These are phyloP conservation scores for Otatea glauca DNA, from an alignment of 176 grass and related monocot genomes.

Conservation along the genomic window DNA sequence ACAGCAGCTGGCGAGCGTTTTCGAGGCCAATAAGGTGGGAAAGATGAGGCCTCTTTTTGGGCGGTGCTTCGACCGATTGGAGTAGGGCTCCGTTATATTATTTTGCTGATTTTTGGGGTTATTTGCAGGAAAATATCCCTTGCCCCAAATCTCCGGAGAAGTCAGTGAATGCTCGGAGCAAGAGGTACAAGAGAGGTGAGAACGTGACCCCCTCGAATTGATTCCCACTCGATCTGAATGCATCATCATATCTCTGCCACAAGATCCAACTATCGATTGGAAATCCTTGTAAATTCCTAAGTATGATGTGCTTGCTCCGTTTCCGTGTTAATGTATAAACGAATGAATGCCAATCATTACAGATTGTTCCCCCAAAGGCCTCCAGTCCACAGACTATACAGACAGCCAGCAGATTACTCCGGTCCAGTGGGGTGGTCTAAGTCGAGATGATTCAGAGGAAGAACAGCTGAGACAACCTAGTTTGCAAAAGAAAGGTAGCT, in stretches of 20 bases:
- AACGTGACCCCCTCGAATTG: neutral
- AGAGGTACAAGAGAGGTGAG: slow-evolving; percentile 78
- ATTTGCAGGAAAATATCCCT: slow-evolving; percentile 70
- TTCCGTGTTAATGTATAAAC: neutral
- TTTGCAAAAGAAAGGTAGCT: slow-evolving; percentile 58
- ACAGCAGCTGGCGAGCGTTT: slow-evolving; percentile 53
- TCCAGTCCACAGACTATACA: slow-evolving; percentile 8
- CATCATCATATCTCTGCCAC: neutral
- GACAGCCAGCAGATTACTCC: slow-evolving; percentile 52
- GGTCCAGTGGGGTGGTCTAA: slow-evolving; percentile 40
- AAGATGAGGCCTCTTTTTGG: neutral
- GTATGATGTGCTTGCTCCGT: neutral
- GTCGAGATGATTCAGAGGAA: slow-evolving; percentile 42
- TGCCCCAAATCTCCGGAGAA: slow-evolving; percentile 95
- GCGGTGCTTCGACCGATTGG: neutral
- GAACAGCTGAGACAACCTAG: slow-evolving; percentile 31
- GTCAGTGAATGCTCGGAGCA: slow-evolving; percentile 61
- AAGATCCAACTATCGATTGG: neutral
- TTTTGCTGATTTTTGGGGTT: neutral
- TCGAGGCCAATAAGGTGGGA: slow-evolving; percentile 69
- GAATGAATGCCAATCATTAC: slow-evolving; percentile 35
- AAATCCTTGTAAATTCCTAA: neutral
- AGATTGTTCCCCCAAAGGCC: slow-evolving; percentile 59
- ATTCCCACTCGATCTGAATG: neutral
- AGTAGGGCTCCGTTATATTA: neutral